Evolutionary conservation across 2,329 filamentous ascomycete species (phyloP), one percentile per base, ranked within the genome.

Genomic region (Lachnellula subtilissima): DNA sequence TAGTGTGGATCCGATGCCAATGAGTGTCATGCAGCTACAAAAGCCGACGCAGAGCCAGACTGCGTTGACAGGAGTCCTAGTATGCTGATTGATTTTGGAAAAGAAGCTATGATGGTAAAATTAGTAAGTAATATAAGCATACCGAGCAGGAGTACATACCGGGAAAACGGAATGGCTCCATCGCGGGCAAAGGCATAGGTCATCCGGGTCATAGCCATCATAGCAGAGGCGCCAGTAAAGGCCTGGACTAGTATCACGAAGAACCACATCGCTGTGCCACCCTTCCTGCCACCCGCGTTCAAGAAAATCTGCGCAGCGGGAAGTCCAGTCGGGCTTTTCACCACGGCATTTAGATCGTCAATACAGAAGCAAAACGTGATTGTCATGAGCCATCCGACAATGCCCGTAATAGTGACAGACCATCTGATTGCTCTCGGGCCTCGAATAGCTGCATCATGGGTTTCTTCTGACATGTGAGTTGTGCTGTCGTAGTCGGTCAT

Each of bases 401-500:
- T 61, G 0, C 82, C 83, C 2, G 82, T 84, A 8, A 85, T 77
- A 2, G 83, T 68, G n/a, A 85, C 80, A 2, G 82, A 82, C 37
- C 74, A 75, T 57, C 77, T 72, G 55, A 86, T 87, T 5, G 84
- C 83, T 15, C 80, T 69, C 3, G 84, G 83, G 0, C 82, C 84
- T 57, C 76, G 75, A 50, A 82, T 75, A 2, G 82, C 82, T 6
- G 84, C 83, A 66, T 86, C 79, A 61, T 85, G 82, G 0, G 81
- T 85, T 70, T 87, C 83, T 73, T 86, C 84, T 2, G 82, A 84
- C 78, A 87, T 85, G 64, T 86, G 84, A 5, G 83, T 85, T 11
- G 84, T 87, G 47, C 80, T 83, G 62, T 86, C 83, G 66, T 86
- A 86, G 65, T 86, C 83, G 5, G 83, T 87, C 83, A 87, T 86